Conservation (phyloP, 2,329 filamentous ascomycete species). For the Sphaerulina populicola region DNA sequence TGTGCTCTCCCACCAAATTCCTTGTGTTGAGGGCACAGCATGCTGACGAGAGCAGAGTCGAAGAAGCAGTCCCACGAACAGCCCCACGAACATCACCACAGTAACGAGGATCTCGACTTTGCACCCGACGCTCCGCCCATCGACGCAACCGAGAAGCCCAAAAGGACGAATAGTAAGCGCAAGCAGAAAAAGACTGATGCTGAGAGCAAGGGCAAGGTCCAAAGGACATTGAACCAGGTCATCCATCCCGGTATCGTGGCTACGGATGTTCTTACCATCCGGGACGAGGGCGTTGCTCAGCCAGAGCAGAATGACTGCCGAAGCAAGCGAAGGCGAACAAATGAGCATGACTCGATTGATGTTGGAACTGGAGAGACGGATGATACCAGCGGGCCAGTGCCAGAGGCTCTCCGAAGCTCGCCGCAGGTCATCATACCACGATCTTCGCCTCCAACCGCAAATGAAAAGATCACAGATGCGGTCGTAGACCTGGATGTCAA, state of each 20-base stretch:
- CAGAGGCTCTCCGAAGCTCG: slow-evolving; percentile 3
- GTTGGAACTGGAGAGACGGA: slow-evolving; percentile 3
- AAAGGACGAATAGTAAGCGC: slow-evolving; percentile 13
- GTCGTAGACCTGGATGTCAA: not conserved
- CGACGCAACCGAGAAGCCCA: slow-evolving; percentile 10
- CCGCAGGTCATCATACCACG: slow-evolving; percentile 20
- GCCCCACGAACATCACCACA: not conserved
- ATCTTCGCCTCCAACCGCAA: slow-evolving; percentile 17
- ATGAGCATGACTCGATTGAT: slow-evolving; percentile 19
- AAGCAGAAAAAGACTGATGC: slow-evolving; percentile 14
- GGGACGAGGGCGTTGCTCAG: slow-evolving; percentile 2
- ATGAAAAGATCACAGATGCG: not conserved
- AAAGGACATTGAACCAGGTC: slow-evolving; percentile 27
- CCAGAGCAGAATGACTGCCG: slow-evolving; percentile 28
- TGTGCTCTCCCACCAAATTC: not conserved
- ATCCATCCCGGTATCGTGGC: slow-evolving; percentile 19
- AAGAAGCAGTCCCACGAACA: not conserved
- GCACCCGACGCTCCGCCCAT: not conserved
- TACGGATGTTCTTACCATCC: not conserved
- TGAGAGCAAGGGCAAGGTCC: slow-evolving; percentile 21
- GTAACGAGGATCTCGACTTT: not conserved
- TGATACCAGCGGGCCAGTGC: not conserved
- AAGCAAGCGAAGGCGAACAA: slow-evolving; percentile 36
- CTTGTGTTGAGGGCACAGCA: not conserved
- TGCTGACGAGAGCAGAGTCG: slow-evolving; percentile 6